Conservation (phyloP, 2,329 filamentous ascomycete species). For the Calonectria henricotiae region DNA sequence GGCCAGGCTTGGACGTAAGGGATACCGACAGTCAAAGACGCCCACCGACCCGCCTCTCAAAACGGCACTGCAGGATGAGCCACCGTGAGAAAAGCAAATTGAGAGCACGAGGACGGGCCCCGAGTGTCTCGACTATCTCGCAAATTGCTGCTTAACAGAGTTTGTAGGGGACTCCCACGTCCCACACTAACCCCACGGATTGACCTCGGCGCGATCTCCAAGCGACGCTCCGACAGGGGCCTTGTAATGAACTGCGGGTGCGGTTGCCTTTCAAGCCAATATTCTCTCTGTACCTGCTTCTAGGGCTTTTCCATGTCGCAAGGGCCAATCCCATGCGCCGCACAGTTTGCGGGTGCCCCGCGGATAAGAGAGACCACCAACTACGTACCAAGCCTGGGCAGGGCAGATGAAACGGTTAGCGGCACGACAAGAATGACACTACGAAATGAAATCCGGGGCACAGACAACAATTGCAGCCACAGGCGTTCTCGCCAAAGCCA, state of each 20-base stretch:
- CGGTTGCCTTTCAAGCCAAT: not conserved
- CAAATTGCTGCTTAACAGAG: slow-evolving; percentile 10
- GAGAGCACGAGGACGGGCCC: too few species aligned
- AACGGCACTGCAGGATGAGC: not conserved
- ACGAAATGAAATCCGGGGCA: slow-evolving; percentile 9
- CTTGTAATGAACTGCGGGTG: slow-evolving; percentile 14
- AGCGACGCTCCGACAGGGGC: slow-evolving; percentile 1
- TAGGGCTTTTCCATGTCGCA: not conserved
- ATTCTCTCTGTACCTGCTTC: slow-evolving; percentile 3
- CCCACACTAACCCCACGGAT: slow-evolving; percentile 10
- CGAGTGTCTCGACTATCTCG: not conserved
- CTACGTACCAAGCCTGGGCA: not conserved
- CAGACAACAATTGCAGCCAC: not conserved
- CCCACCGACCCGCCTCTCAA: not conserved
- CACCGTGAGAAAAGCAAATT: not conserved
- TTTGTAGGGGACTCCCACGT: slow-evolving; percentile 10
- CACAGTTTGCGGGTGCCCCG: not conserved
- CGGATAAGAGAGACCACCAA: not conserved
- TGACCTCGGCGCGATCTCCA: slow-evolving; percentile 16
- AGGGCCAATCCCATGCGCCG: slow-evolving; percentile 1
- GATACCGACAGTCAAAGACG: slow-evolving; percentile 7
- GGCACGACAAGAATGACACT: not conserved
- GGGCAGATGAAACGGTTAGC: slow-evolving; percentile 6
- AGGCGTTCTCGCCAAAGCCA: not conserved
- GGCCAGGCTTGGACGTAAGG: not conserved